Percentiles rank a stretch among this genome's conserved stretches.
These are phyloP conservation scores for Arabis hirsuta DNA, from an alignment of 345 rosid genomes.

Conservation along the genomic window DNA sequence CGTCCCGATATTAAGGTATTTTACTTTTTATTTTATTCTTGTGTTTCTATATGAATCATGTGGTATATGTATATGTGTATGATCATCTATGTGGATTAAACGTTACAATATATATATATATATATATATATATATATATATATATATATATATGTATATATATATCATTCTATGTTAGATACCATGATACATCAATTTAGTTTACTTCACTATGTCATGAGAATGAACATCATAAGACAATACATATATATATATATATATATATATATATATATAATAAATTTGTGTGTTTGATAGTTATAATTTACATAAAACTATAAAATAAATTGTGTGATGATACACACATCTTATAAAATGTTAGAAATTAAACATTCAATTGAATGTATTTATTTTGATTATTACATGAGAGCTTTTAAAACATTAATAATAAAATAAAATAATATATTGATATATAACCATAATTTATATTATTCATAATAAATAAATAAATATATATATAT, in stretches of 20 bases:
- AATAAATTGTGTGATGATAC: not conserved
- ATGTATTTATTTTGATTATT: not conserved
- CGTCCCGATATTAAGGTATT: constrained; percentile 87
- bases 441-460: not conserved
- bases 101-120: not conserved
- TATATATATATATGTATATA: not conserved
- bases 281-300: no score
- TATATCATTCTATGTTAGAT: not conserved
- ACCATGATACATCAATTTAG: not conserved
- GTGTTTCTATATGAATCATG: not conserved
- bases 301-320: not conserved
- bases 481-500: not conserved
- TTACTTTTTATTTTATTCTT: not conserved
- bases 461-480: not conserved
- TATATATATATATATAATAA: not conserved
- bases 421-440: not conserved
- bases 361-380: not conserved
- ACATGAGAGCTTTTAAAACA: not conserved
- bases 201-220: constrained; percentile 1
- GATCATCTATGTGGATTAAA: not conserved
- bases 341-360: not conserved
- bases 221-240: not conserved
- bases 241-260: not conserved
- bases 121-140: no score
- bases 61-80: constrained; percentile 6